Base-by-base conservation (phyloP, 352 stramenopile species). In the Pythium phragmitis region DNA sequence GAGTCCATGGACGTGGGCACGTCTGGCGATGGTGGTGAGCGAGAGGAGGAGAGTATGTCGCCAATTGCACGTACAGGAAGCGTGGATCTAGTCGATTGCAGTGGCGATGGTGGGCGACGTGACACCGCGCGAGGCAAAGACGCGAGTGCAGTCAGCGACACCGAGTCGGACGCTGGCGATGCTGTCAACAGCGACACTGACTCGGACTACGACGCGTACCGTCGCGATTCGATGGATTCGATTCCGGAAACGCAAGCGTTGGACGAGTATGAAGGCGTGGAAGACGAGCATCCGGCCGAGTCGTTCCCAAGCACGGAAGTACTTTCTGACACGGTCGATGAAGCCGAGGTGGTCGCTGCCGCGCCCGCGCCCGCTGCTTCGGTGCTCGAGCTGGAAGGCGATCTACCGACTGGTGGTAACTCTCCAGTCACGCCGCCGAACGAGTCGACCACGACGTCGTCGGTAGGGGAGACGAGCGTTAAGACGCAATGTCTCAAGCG, bases 241-340 rank as follows among this genome's bases (percentile, higher is more conserved):
- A 56, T 60, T 61, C 75, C 67, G 23, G 67, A 79, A 33, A 90
- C 79, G 7, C 75, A 90, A 59, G 56, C 57, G 19, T 59, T 90
- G n/a, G 76, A 79, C 5, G 76, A 85, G 7, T 37, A 30, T 4
- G 67, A 76, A 23, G 65, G 57, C 47, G 37, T 58, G 9, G 52
- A 62, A 0, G 51, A 55, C 41, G 34, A 39, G 39, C 37, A 49
- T 39, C 34, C 2, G 19, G 46, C 6, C 28, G 36, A 66, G 19
- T 23, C 37, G 7, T 30, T 59, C 12, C 62, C 53, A 1, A 59
- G 39, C 23, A 64, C 55, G 1, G 55, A 69, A 21, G 49, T 23
- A 0, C 55, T 60, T 48, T 6, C 56, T 3, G 56, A 60, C n/a
- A 65, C 63, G 12, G 45, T 64, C 2, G 55, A 69, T 28, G 9